Base-by-base conservation (phyloP, 257 asterid genomes). In the Lycium ferocissimum region DNA sequence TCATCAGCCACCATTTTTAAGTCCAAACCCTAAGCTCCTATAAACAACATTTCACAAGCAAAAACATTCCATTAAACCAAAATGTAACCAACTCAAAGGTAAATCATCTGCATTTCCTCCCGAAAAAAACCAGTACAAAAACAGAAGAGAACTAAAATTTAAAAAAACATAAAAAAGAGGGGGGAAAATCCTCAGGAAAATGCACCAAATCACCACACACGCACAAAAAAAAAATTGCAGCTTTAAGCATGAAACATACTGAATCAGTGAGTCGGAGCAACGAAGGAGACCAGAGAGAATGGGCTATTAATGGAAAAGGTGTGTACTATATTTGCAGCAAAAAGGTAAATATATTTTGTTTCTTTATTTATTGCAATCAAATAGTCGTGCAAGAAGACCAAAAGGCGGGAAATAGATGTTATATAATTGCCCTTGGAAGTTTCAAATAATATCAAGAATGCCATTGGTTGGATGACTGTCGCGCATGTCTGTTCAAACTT, bases 1-100 rank as follows among this genome's bases (percentile, higher is more conserved):
- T 80, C 87, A 33, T 86, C 94, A 51, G 92, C 94, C 93, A 83
- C 89, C 91, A 89, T 89, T 37, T 83, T 47, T 59, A 47, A 75
- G 58, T 22, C n/a, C 33, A 90, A 61, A 84, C 89, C 89, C 91
- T 75, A 83, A 85, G 82, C 83, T 54, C 53, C 89, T 26, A 54
- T 38, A 84, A 70, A 66, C 47, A 47, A 17, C 40, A 83, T 67
- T 40, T 26, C 78, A 61, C 65, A 79, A 53, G 79, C 51, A 69
- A 67, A 62, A 76, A 22, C 45, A 75, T 58, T 75, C 43, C 81
- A 26, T 20, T 54, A 20, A 49, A 49, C 26, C 45, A 13, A 75
- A 20, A 20, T 14, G 61, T 75, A 0, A 17, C 20, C 45, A 75
- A 11, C 37, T 73, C 81, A 11, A 47, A 73, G 12, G 13, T 47